Percentiles rank a stretch among this genome's conserved stretches.
These are phyloP conservation scores for Gossypium herbaceum DNA, from an alignment of 345 rosid genomes.

Conservation along the genomic window DNA sequence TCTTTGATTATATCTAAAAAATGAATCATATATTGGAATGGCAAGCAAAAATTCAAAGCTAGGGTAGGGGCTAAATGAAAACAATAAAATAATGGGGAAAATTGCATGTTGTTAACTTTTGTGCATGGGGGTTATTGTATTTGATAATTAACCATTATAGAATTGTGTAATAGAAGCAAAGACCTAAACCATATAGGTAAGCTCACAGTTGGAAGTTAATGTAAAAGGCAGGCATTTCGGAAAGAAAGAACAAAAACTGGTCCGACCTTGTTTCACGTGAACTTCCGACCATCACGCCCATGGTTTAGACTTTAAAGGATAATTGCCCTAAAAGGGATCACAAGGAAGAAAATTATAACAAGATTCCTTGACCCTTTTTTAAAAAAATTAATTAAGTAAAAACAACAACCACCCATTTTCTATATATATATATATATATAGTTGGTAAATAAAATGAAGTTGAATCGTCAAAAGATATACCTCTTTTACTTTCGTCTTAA, in stretches of 20 bases:
- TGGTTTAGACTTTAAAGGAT: slow-evolving; percentile 29
- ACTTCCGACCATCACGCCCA: slow-evolving; percentile 56
- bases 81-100: background rate
- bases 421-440: background rate
- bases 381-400: background rate
- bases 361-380: background rate
- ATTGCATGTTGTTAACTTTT: slow-evolving; percentile 11
- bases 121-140: slow-evolving; percentile 15
- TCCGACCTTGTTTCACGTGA: slow-evolving; percentile 48
- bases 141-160: background rate
- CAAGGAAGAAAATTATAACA: slow-evolving; percentile 4
- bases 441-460: too few relatives aligned
- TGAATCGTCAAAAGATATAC: background rate
- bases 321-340: slow-evolving; percentile 13
- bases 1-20: background rate
- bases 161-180: slow-evolving; percentile 18
- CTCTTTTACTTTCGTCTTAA: background rate
- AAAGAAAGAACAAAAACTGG: slow-evolving; percentile 8
- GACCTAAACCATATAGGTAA: slow-evolving; percentile 12
- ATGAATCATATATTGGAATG: background rate
- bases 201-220: slow-evolving; percentile 5
- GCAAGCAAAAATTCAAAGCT: slow-evolving; percentile 7
- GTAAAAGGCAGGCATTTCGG: background rate
- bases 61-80: slow-evolving; percentile 11
- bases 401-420: too few relatives aligned